phyloP scores from a whole-genome alignment of 2,329 filamentous ascomycete genomes.

The Colletotrichum tanaceti region DNA sequence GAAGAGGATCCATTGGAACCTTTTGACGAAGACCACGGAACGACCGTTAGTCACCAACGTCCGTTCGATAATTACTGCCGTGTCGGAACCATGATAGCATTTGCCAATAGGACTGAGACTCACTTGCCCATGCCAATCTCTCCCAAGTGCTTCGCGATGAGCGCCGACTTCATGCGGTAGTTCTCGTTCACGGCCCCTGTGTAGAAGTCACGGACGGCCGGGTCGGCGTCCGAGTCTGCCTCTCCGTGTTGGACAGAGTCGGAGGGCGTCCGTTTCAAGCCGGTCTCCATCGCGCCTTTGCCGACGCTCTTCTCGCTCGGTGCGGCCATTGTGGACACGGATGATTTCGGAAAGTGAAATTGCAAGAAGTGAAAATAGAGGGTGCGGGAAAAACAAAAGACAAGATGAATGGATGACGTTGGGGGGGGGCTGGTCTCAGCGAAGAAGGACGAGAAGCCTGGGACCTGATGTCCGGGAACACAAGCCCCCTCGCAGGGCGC shows the following conservation, averaged over 20 bases:
- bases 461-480: background rate
- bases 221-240: constrained; percentile 44
- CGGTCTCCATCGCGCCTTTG: constrained; percentile 22
- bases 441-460: constrained; percentile 33
- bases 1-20: constrained; percentile 58
- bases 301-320: constrained; percentile 33
- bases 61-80: too few relatives aligned
- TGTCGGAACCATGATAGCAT: background rate
- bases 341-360: background rate
- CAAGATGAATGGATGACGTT: background rate
- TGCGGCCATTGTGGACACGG: constrained; percentile 16
- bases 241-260: constrained; percentile 31
- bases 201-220: constrained; percentile 52
- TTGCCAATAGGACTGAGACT: too few relatives aligned
- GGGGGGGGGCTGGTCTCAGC: constrained; percentile 36
- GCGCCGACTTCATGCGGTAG: constrained; percentile 50
- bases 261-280: constrained; percentile 24
- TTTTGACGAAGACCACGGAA: constrained; percentile 32
- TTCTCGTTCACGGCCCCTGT: constrained; percentile 47
- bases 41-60: background rate
- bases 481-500: background rate
- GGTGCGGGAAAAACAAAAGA: background rate
- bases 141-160: constrained; percentile 46
- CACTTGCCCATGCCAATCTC: constrained; percentile 52
- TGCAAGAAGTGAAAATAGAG: background rate